Base-by-base conservation (phyloP, 2,329 filamentous ascomycete species). In the Bretziella fagacearum region DNA sequence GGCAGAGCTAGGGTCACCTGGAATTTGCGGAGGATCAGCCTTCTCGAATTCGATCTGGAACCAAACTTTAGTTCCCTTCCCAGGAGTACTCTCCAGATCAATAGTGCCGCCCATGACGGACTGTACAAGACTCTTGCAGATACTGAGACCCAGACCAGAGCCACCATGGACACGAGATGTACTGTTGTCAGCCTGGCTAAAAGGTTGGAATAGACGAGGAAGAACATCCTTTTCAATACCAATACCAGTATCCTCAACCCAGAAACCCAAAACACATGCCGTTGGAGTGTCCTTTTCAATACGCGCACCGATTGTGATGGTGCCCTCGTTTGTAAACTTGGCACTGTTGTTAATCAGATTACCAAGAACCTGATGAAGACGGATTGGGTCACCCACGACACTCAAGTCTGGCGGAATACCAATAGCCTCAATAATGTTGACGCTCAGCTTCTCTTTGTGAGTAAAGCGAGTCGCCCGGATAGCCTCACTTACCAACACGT, bases 91-190 rank as follows among this genome's bases (percentile, higher is more conserved):
- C 52, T 91, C 81, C 1, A 95, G 72, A 62, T 79, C 78, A 51
- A 95, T 93, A 51, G 73, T 77, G 35, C 87, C 87, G 52, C 84
- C 78, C 74, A 95, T 87, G 62, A 93, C 87, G 17, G 83, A 84
- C 63, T 94, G 84, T 52, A 95, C 86, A 36, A 95, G 77, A 1
- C 84, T 87, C 62, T 94, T 94, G 71, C 87, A 94, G 53, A 95
- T 95, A 57, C 84, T 93, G 36, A 95, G 69, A 2, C 87, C 87
- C 2, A 95, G 75, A 20, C 87, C 87, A 54, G 85, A 94, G 36
- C 87, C 87, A 33, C 87, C 87, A 55, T 94, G 95, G 58, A 86
- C 91, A 45, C 87, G 72, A 46, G 86, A 85, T 2, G 86, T 93
- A 55, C 84, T 91, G 41, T 81, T 82, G 62, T 95, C 87, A 1